phyloP scores from a whole-genome alignment of 768 basidiomycete species.

The Candolleomyces aberdarensis region DNA sequence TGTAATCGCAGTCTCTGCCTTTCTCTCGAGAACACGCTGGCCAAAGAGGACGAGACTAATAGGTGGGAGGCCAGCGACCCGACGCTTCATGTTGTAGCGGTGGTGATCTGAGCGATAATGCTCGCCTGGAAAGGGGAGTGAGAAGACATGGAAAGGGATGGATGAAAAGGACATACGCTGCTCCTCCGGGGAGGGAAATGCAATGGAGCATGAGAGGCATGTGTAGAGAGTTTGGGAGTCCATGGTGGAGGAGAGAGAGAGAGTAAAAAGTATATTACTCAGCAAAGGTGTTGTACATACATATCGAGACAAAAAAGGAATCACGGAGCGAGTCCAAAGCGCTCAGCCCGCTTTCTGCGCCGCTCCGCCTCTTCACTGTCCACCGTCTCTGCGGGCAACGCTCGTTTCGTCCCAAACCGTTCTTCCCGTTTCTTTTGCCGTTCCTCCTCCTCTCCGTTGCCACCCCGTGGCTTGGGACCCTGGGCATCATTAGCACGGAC shows the following conservation, averaged over 20 bases:
- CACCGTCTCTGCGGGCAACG: constrained; percentile 36
- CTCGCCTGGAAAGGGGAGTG: constrained; percentile 42
- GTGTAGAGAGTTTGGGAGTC: constrained; percentile 55
- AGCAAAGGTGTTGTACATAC: background rate
- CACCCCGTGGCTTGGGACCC: background rate
- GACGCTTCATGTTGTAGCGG: constrained; percentile 97
- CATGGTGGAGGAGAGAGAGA: constrained; percentile 23
- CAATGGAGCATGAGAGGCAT: constrained; percentile 89
- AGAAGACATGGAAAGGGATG: constrained; percentile 2
- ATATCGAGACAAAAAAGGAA: background rate
- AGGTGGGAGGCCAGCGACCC: constrained; percentile 86
- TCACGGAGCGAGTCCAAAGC: constrained; percentile 41
- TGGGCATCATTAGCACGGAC: background rate
- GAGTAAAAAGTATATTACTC: constrained; percentile 3
- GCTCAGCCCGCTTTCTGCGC: constrained; percentile 60
- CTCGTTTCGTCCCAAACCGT: constrained; percentile 51
- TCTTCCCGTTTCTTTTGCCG: constrained; percentile 51
- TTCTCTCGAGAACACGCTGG: constrained; percentile 81
- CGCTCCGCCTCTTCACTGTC: constrained; percentile 59
- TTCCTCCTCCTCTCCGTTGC: constrained; percentile 36
- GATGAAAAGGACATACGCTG: constrained; percentile 57
- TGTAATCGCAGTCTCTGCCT: constrained; percentile 69
- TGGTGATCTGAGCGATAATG: constrained; percentile 96
- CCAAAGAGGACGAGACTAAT: constrained; percentile 77
- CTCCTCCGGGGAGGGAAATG: constrained; percentile 76